Percentiles rank a stretch among this genome's conserved stretches.
Conservation (phyloP, 148 eudicot genomes). For the Cornus controversa region DNA sequence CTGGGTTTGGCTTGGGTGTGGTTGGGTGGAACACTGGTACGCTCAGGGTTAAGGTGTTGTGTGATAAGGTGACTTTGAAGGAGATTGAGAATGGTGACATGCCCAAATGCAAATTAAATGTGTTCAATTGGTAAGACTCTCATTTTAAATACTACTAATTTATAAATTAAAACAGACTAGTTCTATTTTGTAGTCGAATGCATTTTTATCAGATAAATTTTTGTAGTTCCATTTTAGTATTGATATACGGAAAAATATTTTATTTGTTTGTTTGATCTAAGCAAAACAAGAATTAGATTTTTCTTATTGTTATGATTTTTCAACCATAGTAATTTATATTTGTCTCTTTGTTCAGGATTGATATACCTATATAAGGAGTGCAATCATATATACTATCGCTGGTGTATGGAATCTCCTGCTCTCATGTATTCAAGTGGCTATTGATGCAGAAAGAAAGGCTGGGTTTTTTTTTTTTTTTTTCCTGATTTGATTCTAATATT, state of each 20-base stretch:
- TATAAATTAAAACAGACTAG: no score
- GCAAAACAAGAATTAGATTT: no score
- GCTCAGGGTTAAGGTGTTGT: slow-evolving; percentile 29
- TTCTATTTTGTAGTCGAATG: no score
- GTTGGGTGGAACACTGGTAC: slow-evolving; percentile 23
- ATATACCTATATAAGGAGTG: neutral
- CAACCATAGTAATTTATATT: neutral
- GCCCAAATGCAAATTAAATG: slow-evolving; percentile 35
- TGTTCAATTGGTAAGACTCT: slow-evolving; percentile 36
- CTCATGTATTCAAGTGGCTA: no score
- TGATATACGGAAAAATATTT: no score
- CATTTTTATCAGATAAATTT: no score
- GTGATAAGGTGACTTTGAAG: slow-evolving; percentile 42
- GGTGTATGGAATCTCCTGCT: no score
- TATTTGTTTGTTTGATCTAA: no score
- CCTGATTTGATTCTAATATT: neutral
- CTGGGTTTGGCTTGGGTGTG: slow-evolving; percentile 36
- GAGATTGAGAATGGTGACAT: slow-evolving; percentile 28
- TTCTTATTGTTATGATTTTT: slow-evolving; percentile 1
- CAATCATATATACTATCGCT: neutral
- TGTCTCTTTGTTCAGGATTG: slow-evolving; percentile 8
- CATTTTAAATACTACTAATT: no score
- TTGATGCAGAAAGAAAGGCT: no score
- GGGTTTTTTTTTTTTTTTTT: no score
- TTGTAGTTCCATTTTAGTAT: no score